phyloP scores from a whole-genome alignment of 2,329 filamentous ascomycete species.

The Fusarium clavum region DNA sequence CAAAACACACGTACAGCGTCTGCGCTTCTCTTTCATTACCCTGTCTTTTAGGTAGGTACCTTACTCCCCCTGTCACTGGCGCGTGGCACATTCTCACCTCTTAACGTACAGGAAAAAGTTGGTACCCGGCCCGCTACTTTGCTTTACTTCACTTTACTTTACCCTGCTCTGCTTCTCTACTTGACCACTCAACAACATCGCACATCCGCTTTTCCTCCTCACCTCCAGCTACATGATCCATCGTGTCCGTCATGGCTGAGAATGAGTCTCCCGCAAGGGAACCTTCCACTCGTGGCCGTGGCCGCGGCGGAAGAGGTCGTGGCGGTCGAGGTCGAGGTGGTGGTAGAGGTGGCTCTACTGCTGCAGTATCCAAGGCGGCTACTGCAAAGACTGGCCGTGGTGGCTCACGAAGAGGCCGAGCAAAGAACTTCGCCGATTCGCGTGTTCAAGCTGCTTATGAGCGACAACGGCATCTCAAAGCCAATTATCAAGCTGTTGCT shows the following conservation, averaged over 20 bases:
- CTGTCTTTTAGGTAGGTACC: slow-evolving; percentile 17
- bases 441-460: slow-evolving; percentile 69
- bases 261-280: slow-evolving; percentile 54
- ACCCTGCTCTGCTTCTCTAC: neutral
- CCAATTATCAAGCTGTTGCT: slow-evolving; percentile 71
- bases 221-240: slow-evolving; percentile 49
- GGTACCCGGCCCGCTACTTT: slow-evolving; percentile 36
- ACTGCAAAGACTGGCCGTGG: slow-evolving; percentile 54
- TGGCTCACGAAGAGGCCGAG: slow-evolving; percentile 60
- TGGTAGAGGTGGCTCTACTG: slow-evolving; percentile 49
- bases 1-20: slow-evolving; percentile 32
- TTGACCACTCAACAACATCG: neutral
- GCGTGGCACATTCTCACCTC: slow-evolving; percentile 42
- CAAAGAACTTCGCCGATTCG: slow-evolving; percentile 66
- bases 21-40: slow-evolving; percentile 25
- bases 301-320: slow-evolving; percentile 49
- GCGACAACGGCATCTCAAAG: slow-evolving; percentile 75
- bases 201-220: slow-evolving; percentile 15
- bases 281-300: slow-evolving; percentile 52
- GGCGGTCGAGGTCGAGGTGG: slow-evolving; percentile 49
- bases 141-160: slow-evolving; percentile 33
- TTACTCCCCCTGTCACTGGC: slow-evolving; percentile 36
- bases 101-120: slow-evolving; percentile 38
- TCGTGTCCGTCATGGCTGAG: slow-evolving; percentile 52
- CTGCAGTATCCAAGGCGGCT: slow-evolving; percentile 50